Conservation (phyloP, 257 asterid species). For the Solanum virginianum region DNA sequence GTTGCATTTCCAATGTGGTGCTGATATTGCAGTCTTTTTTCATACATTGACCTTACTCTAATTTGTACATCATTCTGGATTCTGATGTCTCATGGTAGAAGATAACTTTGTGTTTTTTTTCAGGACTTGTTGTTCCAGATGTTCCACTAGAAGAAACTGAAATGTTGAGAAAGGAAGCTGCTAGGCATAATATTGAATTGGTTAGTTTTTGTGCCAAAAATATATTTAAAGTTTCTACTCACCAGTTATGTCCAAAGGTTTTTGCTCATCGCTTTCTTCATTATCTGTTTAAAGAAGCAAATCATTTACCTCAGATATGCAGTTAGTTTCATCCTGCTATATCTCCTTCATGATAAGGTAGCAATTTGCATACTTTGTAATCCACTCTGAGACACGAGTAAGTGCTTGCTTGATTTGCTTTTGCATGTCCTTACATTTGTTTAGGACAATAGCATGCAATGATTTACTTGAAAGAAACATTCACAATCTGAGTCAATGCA, state of each 20-base stretch:
- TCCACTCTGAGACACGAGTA: neutral
- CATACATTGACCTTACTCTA: neutral
- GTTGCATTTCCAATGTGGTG: neutral
- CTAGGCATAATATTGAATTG: constrained; percentile 54
- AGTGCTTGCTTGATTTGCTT: neutral
- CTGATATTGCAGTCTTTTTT: neutral
- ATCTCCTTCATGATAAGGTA: neutral
- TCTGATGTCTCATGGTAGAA: neutral
- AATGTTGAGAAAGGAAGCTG: constrained; percentile 72
- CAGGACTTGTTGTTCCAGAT: constrained; percentile 91
- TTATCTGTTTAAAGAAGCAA: neutral
- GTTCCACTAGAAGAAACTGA: constrained; percentile 87
- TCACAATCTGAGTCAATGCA: neutral
- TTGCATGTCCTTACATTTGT: neutral
- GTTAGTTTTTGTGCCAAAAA: constrained; percentile 26
- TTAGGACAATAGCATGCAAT: neutral
- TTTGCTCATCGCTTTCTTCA: neutral
- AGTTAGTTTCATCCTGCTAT: neutral
- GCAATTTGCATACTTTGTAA: neutral
- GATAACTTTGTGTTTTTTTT: neutral
- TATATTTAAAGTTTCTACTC: neutral
- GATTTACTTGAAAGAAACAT: neutral
- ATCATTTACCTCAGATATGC: neutral
- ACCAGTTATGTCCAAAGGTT: neutral
- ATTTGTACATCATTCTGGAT: neutral